phyloP scores from a whole-genome alignment of 2,329 filamentous ascomycete genomes.

The Aureobasidium musti region DNA sequence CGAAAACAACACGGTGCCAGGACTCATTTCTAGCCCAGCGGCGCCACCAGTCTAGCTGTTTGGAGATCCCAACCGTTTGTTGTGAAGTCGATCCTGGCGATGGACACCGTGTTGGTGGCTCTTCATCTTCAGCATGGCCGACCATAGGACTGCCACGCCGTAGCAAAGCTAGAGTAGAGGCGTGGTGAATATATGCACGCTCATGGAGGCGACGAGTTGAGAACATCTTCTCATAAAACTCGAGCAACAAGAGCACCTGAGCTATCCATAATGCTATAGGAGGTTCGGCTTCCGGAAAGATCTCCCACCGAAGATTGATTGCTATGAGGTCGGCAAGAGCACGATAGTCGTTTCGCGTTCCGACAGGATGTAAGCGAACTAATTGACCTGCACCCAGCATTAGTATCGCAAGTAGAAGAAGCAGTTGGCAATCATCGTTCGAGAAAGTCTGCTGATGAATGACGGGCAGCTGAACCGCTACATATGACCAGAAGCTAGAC shows the following conservation, averaged over 20 bases:
- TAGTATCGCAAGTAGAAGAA: slow-evolving; percentile 83
- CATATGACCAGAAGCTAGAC: slow-evolving; percentile 86
- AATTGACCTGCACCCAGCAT: slow-evolving; percentile 84
- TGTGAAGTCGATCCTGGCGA: neutral
- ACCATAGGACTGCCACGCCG: slow-evolving; percentile 85
- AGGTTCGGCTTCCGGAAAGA: slow-evolving; percentile 88
- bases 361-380: slow-evolving; percentile 73
- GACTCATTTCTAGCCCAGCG: slow-evolving; percentile 92
- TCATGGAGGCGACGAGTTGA: slow-evolving; percentile 88
- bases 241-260: slow-evolving; percentile 80
- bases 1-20: slow-evolving; percentile 82
- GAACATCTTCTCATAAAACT: slow-evolving; percentile 95
- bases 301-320: slow-evolving; percentile 87
- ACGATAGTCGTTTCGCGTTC: slow-evolving; percentile 71
- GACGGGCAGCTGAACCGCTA: slow-evolving; percentile 87
- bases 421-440: slow-evolving; percentile 75
- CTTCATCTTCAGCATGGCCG: slow-evolving; percentile 78
- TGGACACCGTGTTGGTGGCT: slow-evolving; percentile 46
- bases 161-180: slow-evolving; percentile 90
- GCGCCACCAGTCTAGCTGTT: slow-evolving; percentile 74
- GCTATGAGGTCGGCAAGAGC: slow-evolving; percentile 84
- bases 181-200: slow-evolving; percentile 90
- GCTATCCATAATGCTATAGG: slow-evolving; percentile 94
- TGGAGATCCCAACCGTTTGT: neutral
- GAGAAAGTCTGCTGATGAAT: slow-evolving; percentile 90